Conservation (phyloP, 2,329 filamentous ascomycete species). For the Aspergillus clavatus region DNA sequence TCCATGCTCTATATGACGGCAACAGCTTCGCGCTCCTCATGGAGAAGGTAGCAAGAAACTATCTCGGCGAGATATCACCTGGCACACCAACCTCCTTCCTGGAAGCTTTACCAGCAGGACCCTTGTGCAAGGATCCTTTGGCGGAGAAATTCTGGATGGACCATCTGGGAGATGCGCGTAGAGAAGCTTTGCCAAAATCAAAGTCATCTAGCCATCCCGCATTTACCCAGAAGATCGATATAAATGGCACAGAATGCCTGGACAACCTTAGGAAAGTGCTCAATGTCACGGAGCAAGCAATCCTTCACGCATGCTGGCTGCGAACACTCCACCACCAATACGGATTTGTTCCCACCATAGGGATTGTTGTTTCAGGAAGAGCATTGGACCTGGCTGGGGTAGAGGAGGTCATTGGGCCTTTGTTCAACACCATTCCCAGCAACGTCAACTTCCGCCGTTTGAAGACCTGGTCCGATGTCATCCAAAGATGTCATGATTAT, state of each 20-base stretch:
- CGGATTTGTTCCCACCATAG: slow-evolving; percentile 53
- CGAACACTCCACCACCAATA: slow-evolving; percentile 54
- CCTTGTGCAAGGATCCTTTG: slow-evolving; percentile 49
- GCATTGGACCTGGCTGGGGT: slow-evolving; percentile 60
- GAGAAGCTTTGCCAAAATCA: slow-evolving; percentile 23
- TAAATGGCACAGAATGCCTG: slow-evolving; percentile 42
- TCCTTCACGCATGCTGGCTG: slow-evolving; percentile 72
- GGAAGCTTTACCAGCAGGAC: slow-evolving; percentile 64
- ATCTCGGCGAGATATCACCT: slow-evolving; percentile 32
- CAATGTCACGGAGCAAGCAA: slow-evolving; percentile 70
- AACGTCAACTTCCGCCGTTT: slow-evolving; percentile 44
- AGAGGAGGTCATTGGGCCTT: slow-evolving; percentile 67
- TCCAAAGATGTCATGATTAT: slow-evolving; percentile 64
- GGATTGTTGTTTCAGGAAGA: slow-evolving; percentile 74
- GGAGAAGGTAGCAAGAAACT: slow-evolving; percentile 51
- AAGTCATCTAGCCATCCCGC: slow-evolving; percentile 14
- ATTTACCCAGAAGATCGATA: slow-evolving; percentile 16
- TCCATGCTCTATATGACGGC: slow-evolving; percentile 85
- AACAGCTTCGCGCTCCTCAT: slow-evolving; percentile 69
- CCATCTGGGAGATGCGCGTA: slow-evolving; percentile 44
- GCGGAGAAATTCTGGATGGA: slow-evolving; percentile 64
- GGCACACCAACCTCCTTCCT: slow-evolving; percentile 51
- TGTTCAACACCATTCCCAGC: slow-evolving; percentile 88
- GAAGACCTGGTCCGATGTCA: slow-evolving; percentile 56
- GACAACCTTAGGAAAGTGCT: slow-evolving; percentile 54